Base-by-base conservation (phyloP, 192 early-diverging fungal genomes). In the Paraglomus occultum region DNA sequence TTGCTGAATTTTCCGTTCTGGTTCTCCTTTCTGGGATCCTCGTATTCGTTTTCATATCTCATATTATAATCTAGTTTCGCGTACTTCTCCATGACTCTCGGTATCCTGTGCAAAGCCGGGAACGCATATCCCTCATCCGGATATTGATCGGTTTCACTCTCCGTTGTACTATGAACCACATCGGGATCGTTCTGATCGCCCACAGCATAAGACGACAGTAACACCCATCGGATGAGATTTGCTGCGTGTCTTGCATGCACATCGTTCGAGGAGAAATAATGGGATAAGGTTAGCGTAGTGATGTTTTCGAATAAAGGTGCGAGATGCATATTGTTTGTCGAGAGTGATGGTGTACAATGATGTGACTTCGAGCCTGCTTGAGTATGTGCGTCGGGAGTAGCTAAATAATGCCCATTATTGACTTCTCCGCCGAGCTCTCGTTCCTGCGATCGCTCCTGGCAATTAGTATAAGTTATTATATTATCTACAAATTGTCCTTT, bases 111-210 rank as follows among this genome's bases (percentile, higher is more conserved):
- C 17, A 85, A 58, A 44, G 75, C 73, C 8, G 85, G 85, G 76
- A 87, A 85, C n/a, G 77, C 82, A 50, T 85, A 85, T 20, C 85
- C 85, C 72, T 87, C 84, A 48, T 85, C 85, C n/a, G 80, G 75
- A 20, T 81, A 60, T 23, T 80, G 81, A 42, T 84, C 82, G 48
- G 77, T 78, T 18, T 79, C 83, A 45, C 80, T 76, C 14, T 80
- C 77, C 5, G 79, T 74, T n/a, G 75, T 72, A 9, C 74, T 55
- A 15, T 63, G 53, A 5, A 82, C 76, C 15, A 75, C 71, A 20
- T 77, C 67, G 51, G 82, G 75, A 23, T 81, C 79, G 55, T 84
- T 77, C 57, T 83, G 79, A 44, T 83, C 79, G 48, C 73, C 74
- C 8, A 81, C 65, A 10, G 77, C 73, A 62, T 74, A 76, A 38